Conservation (phyloP, 2,329 filamentous ascomycete genomes). For the Botrytis porri region DNA sequence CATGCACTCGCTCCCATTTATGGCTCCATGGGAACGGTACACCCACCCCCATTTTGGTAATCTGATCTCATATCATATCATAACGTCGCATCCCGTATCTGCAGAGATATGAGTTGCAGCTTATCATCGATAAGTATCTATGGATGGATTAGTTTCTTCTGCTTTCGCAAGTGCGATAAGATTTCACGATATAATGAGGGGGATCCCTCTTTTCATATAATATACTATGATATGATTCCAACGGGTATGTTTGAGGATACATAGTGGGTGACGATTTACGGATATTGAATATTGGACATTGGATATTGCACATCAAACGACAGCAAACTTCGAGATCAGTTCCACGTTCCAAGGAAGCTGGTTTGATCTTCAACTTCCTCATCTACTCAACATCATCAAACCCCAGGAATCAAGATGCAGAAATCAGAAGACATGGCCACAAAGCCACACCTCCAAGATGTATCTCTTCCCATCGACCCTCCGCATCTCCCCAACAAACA, state of each 20-base stretch:
- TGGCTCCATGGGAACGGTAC: neutral
- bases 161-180: neutral
- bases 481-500: neutral
- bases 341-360: neutral
- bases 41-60: neutral
- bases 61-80: neutral
- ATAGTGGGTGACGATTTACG: neutral
- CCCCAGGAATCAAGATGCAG: neutral
- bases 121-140: neutral
- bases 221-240: neutral
- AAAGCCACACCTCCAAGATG: neutral
- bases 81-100: neutral
- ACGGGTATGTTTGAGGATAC: neutral
- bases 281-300: neutral
- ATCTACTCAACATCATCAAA: neutral
- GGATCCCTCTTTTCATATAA: neutral
- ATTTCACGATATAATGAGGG: neutral
- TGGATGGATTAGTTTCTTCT: neutral
- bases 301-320: neutral
- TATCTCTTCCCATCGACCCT: neutral
- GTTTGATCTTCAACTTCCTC: neutral
- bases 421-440: neutral
- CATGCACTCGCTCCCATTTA: neutral
- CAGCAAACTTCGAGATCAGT: neutral
- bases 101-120: neutral